phyloP scores from a whole-genome alignment of 2,329 filamentous ascomycete genomes.

The Fonsecaea pedrosoi region DNA sequence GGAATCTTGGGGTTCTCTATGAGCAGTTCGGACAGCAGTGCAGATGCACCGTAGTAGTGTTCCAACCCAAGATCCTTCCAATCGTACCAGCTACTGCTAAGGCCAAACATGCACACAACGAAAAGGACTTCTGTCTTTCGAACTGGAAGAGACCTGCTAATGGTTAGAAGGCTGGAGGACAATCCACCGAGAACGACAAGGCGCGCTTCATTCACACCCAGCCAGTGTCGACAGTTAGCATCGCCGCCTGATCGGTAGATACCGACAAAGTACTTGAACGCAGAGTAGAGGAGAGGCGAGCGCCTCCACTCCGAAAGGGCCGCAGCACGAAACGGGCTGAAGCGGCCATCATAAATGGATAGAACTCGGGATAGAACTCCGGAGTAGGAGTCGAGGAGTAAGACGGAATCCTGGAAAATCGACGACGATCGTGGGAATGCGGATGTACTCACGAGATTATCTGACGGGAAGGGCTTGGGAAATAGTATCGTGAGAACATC shows the following conservation, averaged over 20 bases:
- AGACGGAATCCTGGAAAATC: not conserved
- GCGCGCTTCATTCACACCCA: slow-evolving; percentile 12
- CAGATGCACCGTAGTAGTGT: slow-evolving; percentile 20
- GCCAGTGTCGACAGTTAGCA: not conserved
- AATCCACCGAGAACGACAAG: slow-evolving; percentile 2
- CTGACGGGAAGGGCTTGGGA: not conserved
- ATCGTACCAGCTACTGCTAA: slow-evolving; percentile 25
- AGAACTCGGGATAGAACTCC: slow-evolving; percentile 9
- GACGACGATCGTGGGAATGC: not conserved
- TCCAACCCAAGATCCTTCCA: slow-evolving; percentile 9
- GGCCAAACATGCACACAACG: slow-evolving; percentile 21
- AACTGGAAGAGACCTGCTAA: not conserved
- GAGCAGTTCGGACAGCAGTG: not conserved
- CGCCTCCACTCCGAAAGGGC: slow-evolving; percentile 11
- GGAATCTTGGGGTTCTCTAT: not conserved
- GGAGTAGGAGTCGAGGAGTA: slow-evolving; percentile 9
- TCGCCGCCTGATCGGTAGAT: not conserved
- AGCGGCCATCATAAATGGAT: slow-evolving; percentile 15
- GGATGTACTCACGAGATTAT: not conserved
- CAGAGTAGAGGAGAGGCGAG: slow-evolving; percentile 15
- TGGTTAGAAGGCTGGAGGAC: not conserved
- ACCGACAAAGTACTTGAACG: slow-evolving; percentile 14
- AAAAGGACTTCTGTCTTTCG: slow-evolving; percentile 16
- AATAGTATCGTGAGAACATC: not conserved
- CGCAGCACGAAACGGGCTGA: slow-evolving; percentile 13